phyloP scores from a whole-genome alignment of 129 eudicot species.

The Flaveria robusta region DNA sequence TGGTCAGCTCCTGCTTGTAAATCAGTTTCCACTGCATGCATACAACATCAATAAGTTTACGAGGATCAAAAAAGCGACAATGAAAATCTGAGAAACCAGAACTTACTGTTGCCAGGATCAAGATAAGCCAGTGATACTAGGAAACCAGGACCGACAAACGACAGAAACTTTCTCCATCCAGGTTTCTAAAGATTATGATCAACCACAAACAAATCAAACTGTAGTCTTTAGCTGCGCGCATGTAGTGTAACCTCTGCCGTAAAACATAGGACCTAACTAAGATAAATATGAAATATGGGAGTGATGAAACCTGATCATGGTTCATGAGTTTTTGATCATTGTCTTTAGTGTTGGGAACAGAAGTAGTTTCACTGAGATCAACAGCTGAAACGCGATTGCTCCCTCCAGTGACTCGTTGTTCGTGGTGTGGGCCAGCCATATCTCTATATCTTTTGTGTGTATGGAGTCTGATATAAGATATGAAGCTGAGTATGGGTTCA shows the following conservation, averaged over 20 bases:
- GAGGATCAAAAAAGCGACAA: conserved; percentile 4
- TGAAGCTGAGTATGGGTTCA: background rate
- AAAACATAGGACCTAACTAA: background rate
- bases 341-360: conserved; percentile 19
- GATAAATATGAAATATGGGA: background rate
- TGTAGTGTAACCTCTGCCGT: background rate
- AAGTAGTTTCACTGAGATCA: conserved; percentile 10
- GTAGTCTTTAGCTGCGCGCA: too few species aligned
- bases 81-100: background rate
- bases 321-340: conserved; percentile 35
- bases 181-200: conserved; percentile 34
- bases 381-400: conserved; percentile 59
- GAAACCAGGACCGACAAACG: conserved; percentile 64
- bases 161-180: conserved; percentile 52
- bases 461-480: background rate
- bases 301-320: conserved; percentile 34
- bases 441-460: conserved; percentile 17
- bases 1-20: conserved; percentile 74
- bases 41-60: background rate
- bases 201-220: background rate
- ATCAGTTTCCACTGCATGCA: conserved; percentile 61
- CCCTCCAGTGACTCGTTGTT: conserved; percentile 42
- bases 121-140: conserved; percentile 65
- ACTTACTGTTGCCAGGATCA: conserved; percentile 65
- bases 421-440: conserved; percentile 48